Base-by-base conservation (phyloP, 2,329 filamentous ascomycete species). In the Cladosporium sp. region DNA sequence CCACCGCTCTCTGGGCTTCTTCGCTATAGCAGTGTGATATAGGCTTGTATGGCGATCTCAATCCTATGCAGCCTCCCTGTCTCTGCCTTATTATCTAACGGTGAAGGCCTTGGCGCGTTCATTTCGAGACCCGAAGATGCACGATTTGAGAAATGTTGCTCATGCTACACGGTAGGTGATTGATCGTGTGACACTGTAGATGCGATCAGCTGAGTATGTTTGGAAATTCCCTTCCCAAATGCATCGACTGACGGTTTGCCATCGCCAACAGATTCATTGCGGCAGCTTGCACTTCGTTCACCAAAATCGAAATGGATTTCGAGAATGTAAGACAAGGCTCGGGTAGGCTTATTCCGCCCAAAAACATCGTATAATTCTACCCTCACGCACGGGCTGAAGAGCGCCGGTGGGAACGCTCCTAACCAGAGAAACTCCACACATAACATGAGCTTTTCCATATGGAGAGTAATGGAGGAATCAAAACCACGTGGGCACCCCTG, bases 11-110 rank as follows among this genome's bases (percentile, higher is more conserved):
- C 39, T 48, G 45, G 36, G 12, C 36, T 16, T 15, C 27, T 40
- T 32, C 18, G 29, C 38, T 40, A 40, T 27, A 22, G 27, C 22
- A 32, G 27, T 13, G 36, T 32, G 45, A 27, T 48, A 48, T 48
- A 48, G 45, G 36, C 16, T 33, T 15, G 25, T 48, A 48, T 48
- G 45, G 27, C 45, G 45, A 48, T 48, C 45, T 35, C 45, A 48
- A 48, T 48, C 45, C 45, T 36, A 22, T 40, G 36, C 20, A 27
- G 35, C 38, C 8, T 48, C 27, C 36, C 13, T 48, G 45, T 40
- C 45, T 48, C 45, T 33, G 18, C 27, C 18, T 48, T 40, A 33
- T 40, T 48, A 15, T 18, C 33, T 35, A 32, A 38, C 45, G 19
- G 29, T 35, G 43, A 18, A 38, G 45, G 36, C 12, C 36, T 48